A percentile compares a stretch with the other conserved stretches of the same genome.
Evolutionary conservation across 2,329 filamentous ascomycete genomes (phyloP).

Genomic region (Microthyrium microscopicum): DNA sequence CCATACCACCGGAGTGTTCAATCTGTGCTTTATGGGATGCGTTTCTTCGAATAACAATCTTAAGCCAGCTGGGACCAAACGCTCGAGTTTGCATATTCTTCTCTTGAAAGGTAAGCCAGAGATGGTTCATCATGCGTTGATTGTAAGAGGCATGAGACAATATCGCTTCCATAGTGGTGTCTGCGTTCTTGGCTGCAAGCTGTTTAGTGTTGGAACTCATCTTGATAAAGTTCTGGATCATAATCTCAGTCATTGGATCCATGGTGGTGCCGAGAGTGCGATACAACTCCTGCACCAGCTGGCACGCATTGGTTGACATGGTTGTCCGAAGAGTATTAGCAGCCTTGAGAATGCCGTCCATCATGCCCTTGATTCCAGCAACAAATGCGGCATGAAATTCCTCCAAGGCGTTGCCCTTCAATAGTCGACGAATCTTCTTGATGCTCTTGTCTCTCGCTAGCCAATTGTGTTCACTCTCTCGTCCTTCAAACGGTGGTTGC

Average conservation of each 20-base stretch:
- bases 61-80: constrained; percentile 69
- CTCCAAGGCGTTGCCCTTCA: constrained; percentile 65
- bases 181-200: constrained; percentile 72
- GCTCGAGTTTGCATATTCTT: constrained; percentile 81
- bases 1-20: constrained; percentile 70
- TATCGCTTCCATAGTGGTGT: constrained; percentile 63
- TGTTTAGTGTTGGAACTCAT: constrained; percentile 83
- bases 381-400: constrained; percentile 62
- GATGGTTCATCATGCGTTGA: constrained; percentile 66
- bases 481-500: constrained; percentile 67
- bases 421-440: constrained; percentile 56
- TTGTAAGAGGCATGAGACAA: constrained; percentile 68
- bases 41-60: constrained; percentile 64
- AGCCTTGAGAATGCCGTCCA: constrained; percentile 82
- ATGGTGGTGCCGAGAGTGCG: constrained; percentile 58
- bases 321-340: constrained; percentile 75
- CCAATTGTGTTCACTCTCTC: constrained; percentile 86
- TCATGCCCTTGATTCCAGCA: constrained; percentile 49
- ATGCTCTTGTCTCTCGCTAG: constrained; percentile 67
- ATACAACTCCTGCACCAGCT: constrained; percentile 70
- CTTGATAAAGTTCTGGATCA: constrained; percentile 81
- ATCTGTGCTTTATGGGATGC: constrained; percentile 62
- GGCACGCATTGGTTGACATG: constrained; percentile 72
- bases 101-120: constrained; percentile 69
- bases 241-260: constrained; percentile 76